These are phyloP conservation scores for Henckelia pumila DNA, from an alignment of 257 asterid genomes.

Conservation along the genomic window DNA sequence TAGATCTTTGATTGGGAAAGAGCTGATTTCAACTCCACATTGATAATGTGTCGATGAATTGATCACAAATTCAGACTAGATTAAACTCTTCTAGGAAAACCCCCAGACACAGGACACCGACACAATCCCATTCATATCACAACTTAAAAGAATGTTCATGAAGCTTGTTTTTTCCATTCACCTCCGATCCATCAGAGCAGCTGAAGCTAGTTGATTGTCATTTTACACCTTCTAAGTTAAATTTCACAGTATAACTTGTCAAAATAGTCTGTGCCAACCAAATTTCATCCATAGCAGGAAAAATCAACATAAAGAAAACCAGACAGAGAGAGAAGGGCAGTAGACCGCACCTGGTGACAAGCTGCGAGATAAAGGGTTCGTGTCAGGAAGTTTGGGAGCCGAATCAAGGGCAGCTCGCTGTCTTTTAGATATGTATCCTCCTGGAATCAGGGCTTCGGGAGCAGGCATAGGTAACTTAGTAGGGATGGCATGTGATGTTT, in stretches of 20 bases:
- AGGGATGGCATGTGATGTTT: constrained; percentile 8
- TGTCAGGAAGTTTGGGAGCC: constrained; percentile 16
- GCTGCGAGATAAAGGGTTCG: constrained; percentile 10
- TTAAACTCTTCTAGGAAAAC: too few species aligned
- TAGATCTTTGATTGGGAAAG: too few species aligned
- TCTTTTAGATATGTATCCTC: constrained; percentile 80
- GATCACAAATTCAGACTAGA: neutral
- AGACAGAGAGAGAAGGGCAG: neutral
- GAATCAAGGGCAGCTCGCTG: constrained; percentile 59
- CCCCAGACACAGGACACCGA: neutral
- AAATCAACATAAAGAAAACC: neutral
- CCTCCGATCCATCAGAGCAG: neutral
- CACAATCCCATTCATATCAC: neutral
- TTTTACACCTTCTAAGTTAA: neutral
- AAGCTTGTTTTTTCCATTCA: neutral
- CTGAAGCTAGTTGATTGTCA: neutral
- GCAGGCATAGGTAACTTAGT: constrained; percentile 19
- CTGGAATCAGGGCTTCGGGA: constrained; percentile 52
- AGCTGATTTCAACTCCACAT: too few species aligned
- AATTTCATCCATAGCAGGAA: neutral
- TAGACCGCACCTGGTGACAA: constrained; percentile 41
- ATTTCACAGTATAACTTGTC: neutral
- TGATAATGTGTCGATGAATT: neutral
- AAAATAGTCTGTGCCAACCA: neutral
- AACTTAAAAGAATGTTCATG: neutral